phyloP scores from a whole-genome alignment of 495 filamentous ascomycete species.

The Aspergillus baeticus region DNA sequence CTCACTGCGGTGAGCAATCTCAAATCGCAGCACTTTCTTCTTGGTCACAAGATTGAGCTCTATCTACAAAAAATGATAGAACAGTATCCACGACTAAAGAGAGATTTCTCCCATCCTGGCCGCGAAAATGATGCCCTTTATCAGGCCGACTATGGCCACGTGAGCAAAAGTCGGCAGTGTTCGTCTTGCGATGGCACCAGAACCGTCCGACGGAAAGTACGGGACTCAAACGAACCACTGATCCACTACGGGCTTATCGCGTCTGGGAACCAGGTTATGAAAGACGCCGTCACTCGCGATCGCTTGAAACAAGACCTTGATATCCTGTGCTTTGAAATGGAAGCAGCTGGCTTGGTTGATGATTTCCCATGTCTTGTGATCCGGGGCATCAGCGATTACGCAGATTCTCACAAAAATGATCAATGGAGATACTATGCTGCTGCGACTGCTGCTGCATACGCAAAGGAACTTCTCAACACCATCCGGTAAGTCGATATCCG shows the following conservation, averaged over 20 bases:
- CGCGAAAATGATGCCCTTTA: no score
- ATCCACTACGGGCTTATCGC: slow-evolving; percentile 22
- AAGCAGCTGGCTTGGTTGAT: slow-evolving; percentile 41
- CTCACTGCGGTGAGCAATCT: no score
- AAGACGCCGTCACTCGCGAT: slow-evolving; percentile 8
- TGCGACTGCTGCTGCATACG: slow-evolving; percentile 31
- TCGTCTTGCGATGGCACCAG: no score
- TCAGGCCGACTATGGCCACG: no score
- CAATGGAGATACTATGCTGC: slow-evolving; percentile 27
- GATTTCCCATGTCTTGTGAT: slow-evolving; percentile 29
- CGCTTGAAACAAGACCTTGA: slow-evolving; percentile 16
- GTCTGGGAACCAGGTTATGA: slow-evolving; percentile 21
- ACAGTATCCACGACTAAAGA: no score
- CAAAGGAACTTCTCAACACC: slow-evolving; percentile 17
- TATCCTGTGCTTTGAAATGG: slow-evolving; percentile 47
- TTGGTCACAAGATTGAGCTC: no score
- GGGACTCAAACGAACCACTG: background rate
- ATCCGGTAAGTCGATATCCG: background rate
- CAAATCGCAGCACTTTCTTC: no score
- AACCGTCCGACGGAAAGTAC: no score
- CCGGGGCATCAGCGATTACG: slow-evolving; percentile 35
- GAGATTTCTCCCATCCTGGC: no score
- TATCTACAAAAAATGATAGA: no score
- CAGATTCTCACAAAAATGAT: slow-evolving; percentile 37
- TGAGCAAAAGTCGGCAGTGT: no score